phyloP scores from a whole-genome alignment of 768 basidiomycete genomes.

The Dentipellis fragilis region DNA sequence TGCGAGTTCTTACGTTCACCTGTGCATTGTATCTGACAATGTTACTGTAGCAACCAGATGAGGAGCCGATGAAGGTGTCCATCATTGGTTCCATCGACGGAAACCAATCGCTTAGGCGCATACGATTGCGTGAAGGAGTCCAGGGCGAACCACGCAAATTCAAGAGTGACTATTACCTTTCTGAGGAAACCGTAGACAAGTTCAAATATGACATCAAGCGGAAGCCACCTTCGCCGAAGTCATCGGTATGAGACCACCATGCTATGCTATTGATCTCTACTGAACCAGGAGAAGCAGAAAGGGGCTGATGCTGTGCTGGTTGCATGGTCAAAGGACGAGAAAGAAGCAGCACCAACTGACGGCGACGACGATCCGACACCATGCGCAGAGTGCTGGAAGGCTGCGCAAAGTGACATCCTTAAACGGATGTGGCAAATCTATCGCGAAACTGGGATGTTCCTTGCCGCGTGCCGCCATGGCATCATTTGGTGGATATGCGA shows the following conservation, averaged over 20 bases:
- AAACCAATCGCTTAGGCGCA: not conserved
- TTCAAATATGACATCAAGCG: not conserved
- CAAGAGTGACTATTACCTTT: not conserved
- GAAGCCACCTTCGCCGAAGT: too few relatives aligned
- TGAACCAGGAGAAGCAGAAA: not conserved
- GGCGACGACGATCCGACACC: not conserved
- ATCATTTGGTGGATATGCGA: not conserved
- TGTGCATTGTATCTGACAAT: not conserved
- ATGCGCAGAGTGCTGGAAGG: not conserved
- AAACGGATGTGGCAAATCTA: not conserved
- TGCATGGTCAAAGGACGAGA: not conserved
- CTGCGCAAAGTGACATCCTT: not conserved
- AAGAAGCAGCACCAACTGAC: not conserved
- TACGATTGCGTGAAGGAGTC: not conserved
- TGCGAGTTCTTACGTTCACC: not conserved
- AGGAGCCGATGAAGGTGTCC: not conserved
- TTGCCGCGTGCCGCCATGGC: not conserved
- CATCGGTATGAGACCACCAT: too few relatives aligned
- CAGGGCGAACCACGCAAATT: not conserved
- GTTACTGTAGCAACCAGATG: not conserved
- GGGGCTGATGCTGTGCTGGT: not conserved
- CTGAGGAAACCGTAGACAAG: not conserved
- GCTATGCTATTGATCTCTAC: too few relatives aligned
- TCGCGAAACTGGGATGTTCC: not conserved
- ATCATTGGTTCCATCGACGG: not conserved